These are phyloP conservation scores for Cytospora leucostoma DNA, from an alignment of 2,329 filamentous ascomycete species.

Conservation along the genomic window DNA sequence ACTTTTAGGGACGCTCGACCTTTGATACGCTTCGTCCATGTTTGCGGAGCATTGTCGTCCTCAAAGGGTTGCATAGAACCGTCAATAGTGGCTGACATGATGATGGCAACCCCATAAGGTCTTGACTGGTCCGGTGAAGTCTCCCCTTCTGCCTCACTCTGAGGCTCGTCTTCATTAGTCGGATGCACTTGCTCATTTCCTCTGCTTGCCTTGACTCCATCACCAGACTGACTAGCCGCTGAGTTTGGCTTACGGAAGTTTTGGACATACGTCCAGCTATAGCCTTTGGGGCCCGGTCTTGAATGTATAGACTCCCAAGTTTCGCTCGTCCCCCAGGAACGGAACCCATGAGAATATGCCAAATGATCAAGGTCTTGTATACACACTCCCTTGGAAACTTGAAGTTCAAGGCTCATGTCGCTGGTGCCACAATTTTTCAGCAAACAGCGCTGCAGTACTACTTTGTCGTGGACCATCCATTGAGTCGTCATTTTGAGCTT, in stretches of 20 bases:
- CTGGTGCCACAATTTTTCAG: not conserved
- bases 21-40: not conserved
- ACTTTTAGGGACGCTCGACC: not conserved
- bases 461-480: not conserved
- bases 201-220: not conserved
- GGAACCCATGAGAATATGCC: not conserved
- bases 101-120: not conserved
- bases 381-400: not conserved
- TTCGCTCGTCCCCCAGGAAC: not conserved
- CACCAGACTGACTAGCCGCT: not conserved
- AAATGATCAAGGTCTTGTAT: slow-evolving; percentile 1
- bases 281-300: not conserved
- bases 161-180: not conserved
- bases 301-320: not conserved
- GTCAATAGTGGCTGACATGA: not conserved
- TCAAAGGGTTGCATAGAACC: not conserved
- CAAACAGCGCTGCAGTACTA: not conserved
- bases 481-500: not conserved
- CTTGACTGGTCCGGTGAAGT: not conserved
- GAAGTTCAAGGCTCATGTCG: not conserved
- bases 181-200: not conserved
- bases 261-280: not conserved
- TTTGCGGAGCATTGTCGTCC: not conserved
- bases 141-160: no score
- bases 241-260: not conserved